Base-by-base conservation (phyloP, 2,329 filamentous ascomycete genomes). In the Gnomoniopsis sp. region DNA sequence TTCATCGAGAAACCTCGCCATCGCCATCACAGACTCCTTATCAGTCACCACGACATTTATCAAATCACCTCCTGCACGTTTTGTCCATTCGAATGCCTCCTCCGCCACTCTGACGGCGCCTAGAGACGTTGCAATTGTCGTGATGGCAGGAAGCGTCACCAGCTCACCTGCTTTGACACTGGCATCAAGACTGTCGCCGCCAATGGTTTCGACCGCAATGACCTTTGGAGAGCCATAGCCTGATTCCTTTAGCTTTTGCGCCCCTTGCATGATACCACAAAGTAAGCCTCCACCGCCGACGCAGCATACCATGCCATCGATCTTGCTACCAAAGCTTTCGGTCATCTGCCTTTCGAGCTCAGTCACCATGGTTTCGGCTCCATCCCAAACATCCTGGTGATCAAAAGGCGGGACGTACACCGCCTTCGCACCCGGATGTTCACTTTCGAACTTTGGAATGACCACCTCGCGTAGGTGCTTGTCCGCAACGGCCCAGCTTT, bases 1-100 rank as follows among this genome's bases (percentile, higher is more conserved):
- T 61, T 96, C 91, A 64, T 97, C 89, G 11, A 90, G 88, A 62
- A 97, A 87, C 23, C 84, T 79, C 67, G 88, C 86, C 55, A 88
- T 89, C 2, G 87, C 92, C 73, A 87, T 83, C 21, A 90, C 91
- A 0, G 93, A 93, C 67, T 95, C 90, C 3, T 85, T 86, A 66
- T 96, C 91, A 2, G 79, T 80, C 10, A 95, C 77, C 0, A 91
- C 88, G 2, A 83, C 74, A 62, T 81, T 86, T 41, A 78, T 76
- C 41, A 82, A 70, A 1, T 75, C 71, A 2, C 71, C 64, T 2
- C 49, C 72, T 22, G 77, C 75, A 55, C 72, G 68, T 47, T 79
- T 72, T 0, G 81, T 85, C 72, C 89, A 87, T 63, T 86, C 81
- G 73, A 89, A 74, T 1, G 75, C 70, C 65, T 69, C 68, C 21